Base-by-base conservation (phyloP, 441 rosid genomes). In the Omphalea diandra region DNA sequence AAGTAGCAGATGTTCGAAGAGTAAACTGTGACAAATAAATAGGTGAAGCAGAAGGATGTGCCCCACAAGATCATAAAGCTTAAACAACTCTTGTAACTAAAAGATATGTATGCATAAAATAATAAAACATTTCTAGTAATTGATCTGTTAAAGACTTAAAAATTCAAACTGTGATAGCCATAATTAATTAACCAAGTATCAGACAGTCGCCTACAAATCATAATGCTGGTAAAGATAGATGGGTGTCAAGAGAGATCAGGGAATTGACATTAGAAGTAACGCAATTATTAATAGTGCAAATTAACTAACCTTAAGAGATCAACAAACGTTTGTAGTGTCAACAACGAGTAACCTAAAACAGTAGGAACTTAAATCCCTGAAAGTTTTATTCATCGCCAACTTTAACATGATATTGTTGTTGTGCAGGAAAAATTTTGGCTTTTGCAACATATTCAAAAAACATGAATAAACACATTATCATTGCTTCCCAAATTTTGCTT, bases 361-460 rank as follows among this genome's bases (percentile, higher is more conserved):
- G n/a, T n/a, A 64, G 24, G 41, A 20, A 58, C 58, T 26, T n/a
- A n/a, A n/a, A n/a, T n/a, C n/a, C n/a, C n/a, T n/a, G n/a, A n/a
- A n/a, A n/a, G n/a, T n/a, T n/a, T n/a, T n/a, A n/a, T n/a, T n/a
- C 7, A 44, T 49, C 36, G 36, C 53, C 74, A 69, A 24, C 22
- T 29, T 68, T 9, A 12, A 26, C 63, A 14, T 20, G 12, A 60
- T 22, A 29, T 64, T 54, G 59, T n/a, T 5, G 26, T n/a, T 14
- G 12, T 43, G 1, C 15, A 15, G 52, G 52, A 15, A 46, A 17
- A 1, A 7, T 0, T 3, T n/a, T 40, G 1, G 26, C n/a, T 49
- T 9, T 49, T n/a, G 53, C 29, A 46, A n/a, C n/a, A n/a, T n/a
- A n/a, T n/a, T n/a, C n/a, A n/a, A n/a, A 36, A 65, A 40, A 46